Base-by-base conservation (phyloP, 2,329 filamentous ascomycete species). In the Penicillium vulpinum region DNA sequence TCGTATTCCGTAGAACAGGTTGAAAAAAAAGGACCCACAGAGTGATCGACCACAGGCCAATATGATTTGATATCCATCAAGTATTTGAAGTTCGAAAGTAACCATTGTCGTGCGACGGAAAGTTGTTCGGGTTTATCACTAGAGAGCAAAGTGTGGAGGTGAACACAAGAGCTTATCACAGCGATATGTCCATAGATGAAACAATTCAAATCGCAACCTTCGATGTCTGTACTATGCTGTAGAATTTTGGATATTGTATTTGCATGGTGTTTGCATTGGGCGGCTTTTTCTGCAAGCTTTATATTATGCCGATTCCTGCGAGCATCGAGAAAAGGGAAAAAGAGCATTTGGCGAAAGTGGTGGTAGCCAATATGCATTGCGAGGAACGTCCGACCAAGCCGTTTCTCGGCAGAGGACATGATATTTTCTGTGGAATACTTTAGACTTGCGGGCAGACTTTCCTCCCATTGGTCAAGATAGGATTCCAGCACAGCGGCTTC, bases 301-400 rank as follows among this genome's bases (percentile, higher is more conserved):
- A 28, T 29, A 45, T 22, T 51, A 8, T 48, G 39, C 13, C 35
- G 35, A 11, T 41, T 33, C 13, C 51, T 48, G n/a, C 44, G 56
- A 4, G 60, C 53, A 22, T 63, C 53, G 3, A 67, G 51, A 16
- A 65, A 66, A 3, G 63, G 65, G 29, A 66, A 67, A 24, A 63
- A 59, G 5, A 67, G 58, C 57, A 67, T 65, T 35, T 67, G 63
- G 6, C 56, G 57, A 29, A 67, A 64, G 36, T 66, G 64, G 22
- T 63, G 57, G 45, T 57, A 62, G 2, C 59, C 62, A 44, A 67
- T 63, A 48, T 67, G 64, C 64, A 67, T 67, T 8, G 62, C 53
- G 9, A 67, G 41, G 28, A 65, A 67, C 0, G 61, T 65, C 39
- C 60, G 54, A 5, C 65, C 62, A 36, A 67, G 59, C 1, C 56